Evolutionary conservation across 2,329 filamentous ascomycete species (phyloP).

Genomic region (Colletotrichum tabaci): DNA sequence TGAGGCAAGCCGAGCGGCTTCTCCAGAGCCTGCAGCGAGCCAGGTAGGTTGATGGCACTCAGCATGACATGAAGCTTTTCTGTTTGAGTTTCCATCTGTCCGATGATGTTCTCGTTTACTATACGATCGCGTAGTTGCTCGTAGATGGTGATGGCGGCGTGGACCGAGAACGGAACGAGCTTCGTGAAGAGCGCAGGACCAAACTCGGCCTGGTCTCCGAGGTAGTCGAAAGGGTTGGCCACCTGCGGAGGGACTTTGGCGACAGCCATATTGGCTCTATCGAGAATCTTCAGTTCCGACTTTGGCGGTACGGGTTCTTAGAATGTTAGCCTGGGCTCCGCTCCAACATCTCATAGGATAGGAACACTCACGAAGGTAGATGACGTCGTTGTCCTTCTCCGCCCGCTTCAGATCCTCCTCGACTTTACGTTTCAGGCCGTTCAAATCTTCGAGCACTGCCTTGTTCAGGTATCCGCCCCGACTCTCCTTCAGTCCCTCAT

Average conservation of each 20-base stretch:
- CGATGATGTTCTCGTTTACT: constrained; percentile 89
- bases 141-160: constrained; percentile 95
- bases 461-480: constrained; percentile 83
- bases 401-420: constrained; percentile 91
- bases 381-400: constrained; percentile 96
- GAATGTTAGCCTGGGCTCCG: constrained; percentile 49
- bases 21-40: constrained; percentile 93
- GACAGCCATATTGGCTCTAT: constrained; percentile 90
- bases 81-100: constrained; percentile 86
- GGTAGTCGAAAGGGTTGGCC: constrained; percentile 81
- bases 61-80: constrained; percentile 84
- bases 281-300: constrained; percentile 86
- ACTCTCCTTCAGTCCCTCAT: constrained; percentile 88
- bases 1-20: constrained; percentile 93
- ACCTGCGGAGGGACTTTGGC: constrained; percentile 86
- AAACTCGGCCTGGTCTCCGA: constrained; percentile 86
- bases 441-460: constrained; percentile 84
- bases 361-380: constrained; percentile 79
- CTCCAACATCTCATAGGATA: background rate
- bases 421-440: constrained; percentile 85
- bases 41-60: constrained; percentile 88
- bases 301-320: constrained; percentile 85
- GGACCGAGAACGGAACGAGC: constrained; percentile 94
- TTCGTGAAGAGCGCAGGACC: constrained; percentile 90
- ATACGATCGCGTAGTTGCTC: constrained; percentile 92